Percentiles rank a stretch among this genome's conserved stretches.
Evolutionary conservation across 2,329 filamentous ascomycete species (phyloP).

Genomic region (Hymenoscyphus infarciens): DNA sequence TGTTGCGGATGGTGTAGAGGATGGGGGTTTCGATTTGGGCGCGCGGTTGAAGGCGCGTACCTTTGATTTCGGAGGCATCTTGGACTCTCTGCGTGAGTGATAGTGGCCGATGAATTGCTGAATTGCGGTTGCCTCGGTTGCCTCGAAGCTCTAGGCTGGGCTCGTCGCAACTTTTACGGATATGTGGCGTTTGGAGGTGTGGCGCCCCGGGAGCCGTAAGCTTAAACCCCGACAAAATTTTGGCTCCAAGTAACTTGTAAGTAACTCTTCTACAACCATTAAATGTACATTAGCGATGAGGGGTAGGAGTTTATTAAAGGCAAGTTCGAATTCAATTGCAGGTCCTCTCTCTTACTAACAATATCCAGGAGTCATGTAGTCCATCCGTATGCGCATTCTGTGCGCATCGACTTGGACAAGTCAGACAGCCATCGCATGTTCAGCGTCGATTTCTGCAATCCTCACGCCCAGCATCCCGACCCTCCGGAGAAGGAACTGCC

Average conservation of each 20-base stretch:
- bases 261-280: not conserved
- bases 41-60: slow-evolving; percentile 27
- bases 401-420: slow-evolving; percentile 32
- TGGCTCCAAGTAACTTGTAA: not conserved
- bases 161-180: not conserved
- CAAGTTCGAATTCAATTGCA: slow-evolving; percentile 12
- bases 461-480: slow-evolving; percentile 27
- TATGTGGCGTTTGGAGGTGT: not conserved
- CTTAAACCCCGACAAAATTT: not conserved
- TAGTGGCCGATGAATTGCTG: not conserved
- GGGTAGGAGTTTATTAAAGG: slow-evolving; percentile 32
- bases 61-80: slow-evolving; percentile 35
- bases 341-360: slow-evolving; percentile 6
- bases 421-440: slow-evolving; percentile 31
- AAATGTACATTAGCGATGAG: slow-evolving; percentile 29
- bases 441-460: slow-evolving; percentile 35
- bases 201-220: not conserved
- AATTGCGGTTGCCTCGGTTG: no score
- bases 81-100: slow-evolving; percentile 6
- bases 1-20: slow-evolving; percentile 4
- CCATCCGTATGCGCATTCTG: slow-evolving; percentile 36
- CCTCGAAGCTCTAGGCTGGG: not conserved
- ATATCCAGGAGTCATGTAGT: slow-evolving; percentile 28
- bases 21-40: slow-evolving; percentile 15
- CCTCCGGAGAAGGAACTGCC: slow-evolving; percentile 25